phyloP scores from a whole-genome alignment of 495 filamentous ascomycete genomes.

The Penicillium egyptiacum region DNA sequence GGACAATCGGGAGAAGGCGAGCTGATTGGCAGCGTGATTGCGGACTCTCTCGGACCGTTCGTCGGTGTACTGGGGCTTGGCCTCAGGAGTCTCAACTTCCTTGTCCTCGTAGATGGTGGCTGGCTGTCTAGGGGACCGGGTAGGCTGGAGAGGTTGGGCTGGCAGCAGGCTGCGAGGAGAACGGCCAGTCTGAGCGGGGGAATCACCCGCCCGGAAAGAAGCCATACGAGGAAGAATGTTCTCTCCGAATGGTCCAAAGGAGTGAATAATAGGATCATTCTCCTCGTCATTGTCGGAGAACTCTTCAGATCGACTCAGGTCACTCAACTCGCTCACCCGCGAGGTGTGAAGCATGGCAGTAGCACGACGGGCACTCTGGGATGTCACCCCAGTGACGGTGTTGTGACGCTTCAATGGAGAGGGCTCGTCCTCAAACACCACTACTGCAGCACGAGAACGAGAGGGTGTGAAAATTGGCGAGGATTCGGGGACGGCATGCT shows the following conservation, averaged over 20 bases:
- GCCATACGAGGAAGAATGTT: constrained; percentile 78
- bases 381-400: constrained; percentile 25
- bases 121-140: constrained; percentile 39
- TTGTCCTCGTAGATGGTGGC: constrained; percentile 25
- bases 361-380: constrained; percentile 29
- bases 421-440: constrained; percentile 62
- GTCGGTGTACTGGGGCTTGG: constrained; percentile 37
- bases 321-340: constrained; percentile 60
- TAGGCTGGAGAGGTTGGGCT: constrained; percentile 39
- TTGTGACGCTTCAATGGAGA: constrained; percentile 41
- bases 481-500: constrained; percentile 44
- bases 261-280: constrained; percentile 87
- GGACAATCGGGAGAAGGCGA: constrained; percentile 94
- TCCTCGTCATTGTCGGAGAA: constrained; percentile 85
- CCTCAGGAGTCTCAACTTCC: constrained; percentile 28
- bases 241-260: constrained; percentile 84
- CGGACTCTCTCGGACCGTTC: constrained; percentile 41
- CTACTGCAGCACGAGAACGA: constrained; percentile 48
- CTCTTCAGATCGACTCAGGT: constrained; percentile 55
- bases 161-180: constrained; percentile 32
- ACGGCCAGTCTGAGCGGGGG: constrained; percentile 49
- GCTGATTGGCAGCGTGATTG: constrained; percentile 90
- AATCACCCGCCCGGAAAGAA: constrained; percentile 61
- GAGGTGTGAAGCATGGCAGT: constrained; percentile 40
- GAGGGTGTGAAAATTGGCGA: constrained; percentile 44